A percentile compares a stretch with the other conserved stretches of the same genome.
phyloP scores from a whole-genome alignment of 306 rosid genomes.

The Crotalaria pallida region DNA sequence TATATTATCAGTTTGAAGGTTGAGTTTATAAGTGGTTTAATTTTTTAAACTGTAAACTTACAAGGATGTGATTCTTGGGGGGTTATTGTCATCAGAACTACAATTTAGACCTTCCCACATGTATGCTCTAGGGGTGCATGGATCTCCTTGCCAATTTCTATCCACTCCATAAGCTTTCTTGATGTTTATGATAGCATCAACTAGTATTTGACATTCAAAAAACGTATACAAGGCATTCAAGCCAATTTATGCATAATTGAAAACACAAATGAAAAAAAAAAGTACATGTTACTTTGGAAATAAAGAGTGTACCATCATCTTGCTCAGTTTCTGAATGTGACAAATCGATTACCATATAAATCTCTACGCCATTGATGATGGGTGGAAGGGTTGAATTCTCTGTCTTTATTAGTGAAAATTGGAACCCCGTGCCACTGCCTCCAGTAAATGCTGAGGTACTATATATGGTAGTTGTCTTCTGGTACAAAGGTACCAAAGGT shows the following conservation, averaged over 20 bases:
- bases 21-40: neutral
- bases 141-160: slow-evolving; percentile 63
- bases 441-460: neutral
- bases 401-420: neutral
- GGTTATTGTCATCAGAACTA: neutral
- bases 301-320: slow-evolving; percentile 20
- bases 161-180: slow-evolving; percentile 38
- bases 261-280: neutral
- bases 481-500: neutral
- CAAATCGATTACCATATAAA: neutral
- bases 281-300: neutral
- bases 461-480: fast-evolving
- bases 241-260: neutral
- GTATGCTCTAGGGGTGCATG: slow-evolving; percentile 39
- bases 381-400: slow-evolving; percentile 26
- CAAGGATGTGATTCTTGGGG: slow-evolving; percentile 49
- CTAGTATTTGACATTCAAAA: slow-evolving; percentile 18
- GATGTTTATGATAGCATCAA: slow-evolving; percentile 43
- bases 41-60: slow-evolving; percentile 20
- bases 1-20: neutral
- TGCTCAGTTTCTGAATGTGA: slow-evolving; percentile 6
- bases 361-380: slow-evolving; percentile 26
- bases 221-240: neutral
- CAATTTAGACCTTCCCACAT: slow-evolving; percentile 56
- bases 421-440: neutral